These are phyloP conservation scores for Juglanconis oblonga DNA, from an alignment of 2,329 filamentous ascomycete genomes.

Conservation along the genomic window DNA sequence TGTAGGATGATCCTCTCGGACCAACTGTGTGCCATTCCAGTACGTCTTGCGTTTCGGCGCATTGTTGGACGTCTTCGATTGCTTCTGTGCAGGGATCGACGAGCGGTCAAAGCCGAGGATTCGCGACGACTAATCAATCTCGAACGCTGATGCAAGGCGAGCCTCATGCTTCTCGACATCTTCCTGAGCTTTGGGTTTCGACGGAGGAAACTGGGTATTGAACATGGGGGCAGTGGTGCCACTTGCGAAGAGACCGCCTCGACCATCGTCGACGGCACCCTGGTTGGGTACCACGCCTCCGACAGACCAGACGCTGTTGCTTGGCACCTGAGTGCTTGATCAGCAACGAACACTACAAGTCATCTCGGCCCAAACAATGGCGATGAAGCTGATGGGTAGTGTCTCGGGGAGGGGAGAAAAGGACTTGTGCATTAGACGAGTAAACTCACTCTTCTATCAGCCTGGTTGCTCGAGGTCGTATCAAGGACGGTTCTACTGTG, in stretches of 20 bases:
- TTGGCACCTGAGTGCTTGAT: slow-evolving; percentile 43
- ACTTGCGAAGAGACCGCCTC: slow-evolving; percentile 62
- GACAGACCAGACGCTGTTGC: slow-evolving; percentile 73
- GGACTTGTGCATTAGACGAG: no score
- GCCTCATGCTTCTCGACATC: slow-evolving; percentile 68
- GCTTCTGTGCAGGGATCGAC: slow-evolving; percentile 19
- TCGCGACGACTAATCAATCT: slow-evolving; percentile 68
- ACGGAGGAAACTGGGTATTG: slow-evolving; percentile 45
- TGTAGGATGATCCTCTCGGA: slow-evolving; percentile 23
- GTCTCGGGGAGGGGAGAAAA: no score
- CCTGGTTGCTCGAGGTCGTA: not conserved
- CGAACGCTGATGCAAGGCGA: slow-evolving; percentile 74
- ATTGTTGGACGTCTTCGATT: slow-evolving; percentile 14
- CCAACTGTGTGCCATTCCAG: slow-evolving; percentile 44
- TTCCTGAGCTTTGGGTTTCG: slow-evolving; percentile 46
- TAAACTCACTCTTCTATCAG: slow-evolving; percentile 13
- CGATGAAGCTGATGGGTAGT: no score
- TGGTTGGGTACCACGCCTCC: slow-evolving; percentile 63
- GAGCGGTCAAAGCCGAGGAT: slow-evolving; percentile 56
- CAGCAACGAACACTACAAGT: not conserved
- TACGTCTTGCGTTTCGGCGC: slow-evolving; percentile 27
- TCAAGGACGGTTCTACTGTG: slow-evolving; percentile 14
- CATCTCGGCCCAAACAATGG: no score
- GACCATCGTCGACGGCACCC: slow-evolving; percentile 56
- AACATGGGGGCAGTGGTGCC: slow-evolving; percentile 71